Base-by-base conservation (phyloP, 1,284 basidiomycete genomes). In the Mixia osmundae region DNA sequence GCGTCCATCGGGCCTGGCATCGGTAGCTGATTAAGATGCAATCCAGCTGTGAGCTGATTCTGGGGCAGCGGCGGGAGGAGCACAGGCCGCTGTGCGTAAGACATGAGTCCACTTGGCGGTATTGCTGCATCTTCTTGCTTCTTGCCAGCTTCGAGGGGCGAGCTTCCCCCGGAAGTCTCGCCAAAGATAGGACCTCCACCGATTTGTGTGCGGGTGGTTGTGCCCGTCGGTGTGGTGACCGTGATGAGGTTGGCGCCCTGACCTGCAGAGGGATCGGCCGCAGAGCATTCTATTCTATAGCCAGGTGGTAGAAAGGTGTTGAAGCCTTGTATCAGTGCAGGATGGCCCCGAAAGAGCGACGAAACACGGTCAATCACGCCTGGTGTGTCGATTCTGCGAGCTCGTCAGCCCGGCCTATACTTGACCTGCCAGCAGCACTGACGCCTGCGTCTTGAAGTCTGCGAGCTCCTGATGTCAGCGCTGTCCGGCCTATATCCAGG, bases 291-390 rank as follows among this genome's bases (percentile, higher is more conserved):
- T 56, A 97, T 95, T 44, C 82, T 76, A 61, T 97, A 97, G 24
- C 89, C 89, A 16, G 78, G 70, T 1, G 91, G 91, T 1, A 95
- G 37, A 59, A 95, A 97, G 3, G 91, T 95, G 62, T 99, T 97
- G 69, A 97, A 97, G 24, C 91, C 91, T 59, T 94, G 78, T 39
- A 99, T 95, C 50, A 99, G 75, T 43, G 67, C 59, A 2, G 79
- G 82, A 58, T 95, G 85, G 8, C 85, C 87, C 48, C 82, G 72
- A 58, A 99, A 99, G 31, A 99, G 72, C 46, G 69, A 72, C 2
- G 87, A 95, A 36, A 99, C 89, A 41, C 89, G 78, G 50, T 87
- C 73, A 54, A 99, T 99, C 51, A 97, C 91, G 42, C 89, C 89
- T 1, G 89, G 91, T 0, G 91, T 97, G 62, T 97, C 89, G 57